Base-by-base conservation (phyloP, 345 rosid genomes). In the Clausena lansium region DNA sequence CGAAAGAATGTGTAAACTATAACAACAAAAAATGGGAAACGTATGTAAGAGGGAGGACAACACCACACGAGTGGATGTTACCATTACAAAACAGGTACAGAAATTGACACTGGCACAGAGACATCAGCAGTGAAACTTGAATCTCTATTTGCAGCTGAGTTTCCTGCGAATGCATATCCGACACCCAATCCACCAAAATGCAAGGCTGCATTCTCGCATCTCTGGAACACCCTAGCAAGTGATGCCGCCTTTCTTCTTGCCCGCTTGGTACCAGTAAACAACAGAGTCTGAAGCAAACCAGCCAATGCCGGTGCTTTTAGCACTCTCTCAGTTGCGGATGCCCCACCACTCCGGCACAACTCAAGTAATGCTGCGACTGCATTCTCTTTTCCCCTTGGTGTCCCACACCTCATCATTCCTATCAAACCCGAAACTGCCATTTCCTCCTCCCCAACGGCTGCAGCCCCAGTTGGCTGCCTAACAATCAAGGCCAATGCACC, bases 211-310 rank as follows among this genome's bases (percentile, higher is more conserved):
- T 89, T 84, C 83, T 90, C 98, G 8, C 92, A 79, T 79, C 97
- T 91, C 77, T 93, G 98, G 57, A 92, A 93, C 78, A 91, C 97
- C 76, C 98, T 85, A 33, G 94, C 98, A 73, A 94, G 98, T 6
- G 99, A 94, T 65, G 96, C 96, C 0, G 98, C 98, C 81, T 97
- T 97, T 76, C 99, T 86, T 82, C 98, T 89, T 2, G 99, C 99
- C 19, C 99, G 84, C 81, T 93, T 96, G 36, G 99, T 93, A 65
- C 99, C 98, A 0, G 97, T 96, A 77, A 94, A 94, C 77, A 96
- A 80, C 36, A 96, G 87, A 11, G 89, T 80, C 71, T 91, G 98
- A 14, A 96, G 90, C 85, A 96, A 81, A 58, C 98, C 91, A 0
- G 83, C 93, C 79, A 96, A 86, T 30, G 99, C 88, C 0, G 98